Conservation (phyloP, 148 eudicot species). For the Amaranthus cruentus region DNA sequence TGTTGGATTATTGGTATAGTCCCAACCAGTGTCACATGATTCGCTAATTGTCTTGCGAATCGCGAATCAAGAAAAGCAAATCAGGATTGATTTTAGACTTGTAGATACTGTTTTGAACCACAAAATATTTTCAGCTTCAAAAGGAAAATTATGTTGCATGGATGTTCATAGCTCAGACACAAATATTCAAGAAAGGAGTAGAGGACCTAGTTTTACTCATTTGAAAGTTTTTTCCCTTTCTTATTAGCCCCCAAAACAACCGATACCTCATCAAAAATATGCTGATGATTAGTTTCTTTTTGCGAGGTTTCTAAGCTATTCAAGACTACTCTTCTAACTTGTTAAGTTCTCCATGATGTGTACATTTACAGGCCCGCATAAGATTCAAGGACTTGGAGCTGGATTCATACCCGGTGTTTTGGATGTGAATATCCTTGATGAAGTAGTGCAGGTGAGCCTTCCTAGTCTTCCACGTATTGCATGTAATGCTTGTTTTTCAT, state of each 20-base stretch:
- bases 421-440: constrained; percentile 55
- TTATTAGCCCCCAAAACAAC: background rate
- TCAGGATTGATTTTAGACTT: no score
- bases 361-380: constrained; percentile 54
- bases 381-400: constrained; percentile 86
- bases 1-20: no score
- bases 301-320: background rate
- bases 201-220: background rate
- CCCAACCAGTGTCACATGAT: no score
- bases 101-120: no score
- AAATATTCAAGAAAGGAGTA: no score
- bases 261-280: background rate
- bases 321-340: background rate
- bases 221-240: background rate
- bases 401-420: constrained; percentile 73
- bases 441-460: constrained; percentile 64
- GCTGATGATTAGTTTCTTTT: background rate
- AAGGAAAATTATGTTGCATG: no score
- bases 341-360: background rate
- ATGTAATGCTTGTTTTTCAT: background rate
- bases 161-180: no score
- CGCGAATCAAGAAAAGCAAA: no score
- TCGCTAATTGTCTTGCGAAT: no score
- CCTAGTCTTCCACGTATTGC: background rate
- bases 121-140: no score